These are phyloP conservation scores for Primulina eburnea DNA, from an alignment of 257 asterid genomes.

Conservation along the genomic window DNA sequence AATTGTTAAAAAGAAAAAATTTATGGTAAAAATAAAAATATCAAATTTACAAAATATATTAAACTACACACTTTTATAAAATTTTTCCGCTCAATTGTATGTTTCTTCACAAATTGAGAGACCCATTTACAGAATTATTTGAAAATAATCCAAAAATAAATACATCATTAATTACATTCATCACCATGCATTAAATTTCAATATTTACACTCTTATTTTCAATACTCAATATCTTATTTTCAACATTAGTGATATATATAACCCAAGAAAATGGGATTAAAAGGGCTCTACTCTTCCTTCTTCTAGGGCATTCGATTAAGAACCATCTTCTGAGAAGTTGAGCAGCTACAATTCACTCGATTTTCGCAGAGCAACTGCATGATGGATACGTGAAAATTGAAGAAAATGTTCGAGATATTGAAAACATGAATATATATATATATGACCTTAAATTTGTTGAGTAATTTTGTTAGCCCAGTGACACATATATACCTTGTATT, in stretches of 20 bases:
- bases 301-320: conserved; percentile 24
- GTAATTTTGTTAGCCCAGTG: background rate
- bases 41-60: no score
- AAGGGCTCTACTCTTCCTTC: background rate
- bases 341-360: conserved; percentile 70
- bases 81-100: no score
- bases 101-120: no score
- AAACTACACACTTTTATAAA: no score
- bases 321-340: conserved; percentile 36
- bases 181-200: no score
- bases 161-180: no score
- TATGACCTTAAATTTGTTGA: background rate
- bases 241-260: conserved; percentile 1
- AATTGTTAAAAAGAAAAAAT: no score
- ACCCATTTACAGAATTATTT: no score
- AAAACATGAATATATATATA: background rate
- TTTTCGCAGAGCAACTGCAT: conserved; percentile 55
- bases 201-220: no score
- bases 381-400: conserved; percentile 1
- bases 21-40: no score
- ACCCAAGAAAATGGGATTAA: conserved; percentile 7
- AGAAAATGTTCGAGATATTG: background rate
- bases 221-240: no score
- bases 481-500: conserved; percentile 55
- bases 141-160: no score